phyloP scores from a whole-genome alignment of 768 basidiomycete species.

The Cyclocybe cylindracea region DNA sequence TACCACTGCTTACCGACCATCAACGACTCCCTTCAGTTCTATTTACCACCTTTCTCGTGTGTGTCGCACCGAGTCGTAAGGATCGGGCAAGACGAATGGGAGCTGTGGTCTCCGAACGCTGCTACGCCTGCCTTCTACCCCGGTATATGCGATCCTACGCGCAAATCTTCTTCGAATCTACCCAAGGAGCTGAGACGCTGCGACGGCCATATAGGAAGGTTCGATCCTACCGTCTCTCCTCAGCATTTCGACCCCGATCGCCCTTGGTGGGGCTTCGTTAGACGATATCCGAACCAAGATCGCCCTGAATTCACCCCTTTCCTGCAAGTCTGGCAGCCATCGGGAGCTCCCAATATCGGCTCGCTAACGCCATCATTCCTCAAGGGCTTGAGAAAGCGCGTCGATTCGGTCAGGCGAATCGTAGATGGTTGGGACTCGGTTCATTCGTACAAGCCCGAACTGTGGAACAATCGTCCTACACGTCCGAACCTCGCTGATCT shows the following conservation, averaged over 20 bases:
- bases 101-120: slow-evolving; percentile 8
- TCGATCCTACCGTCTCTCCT: slow-evolving; percentile 11
- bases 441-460: not conserved
- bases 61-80: not conserved
- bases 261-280: slow-evolving; percentile 6
- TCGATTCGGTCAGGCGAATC: not conserved
- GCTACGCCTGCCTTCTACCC: slow-evolving; percentile 7
- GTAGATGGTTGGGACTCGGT: not conserved
- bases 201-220: slow-evolving; percentile 14
- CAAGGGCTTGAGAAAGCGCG: too few relatives aligned
- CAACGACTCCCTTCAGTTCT: not conserved
- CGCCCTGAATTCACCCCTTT: not conserved
- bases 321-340: not conserved
- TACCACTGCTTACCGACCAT: too few relatives aligned
- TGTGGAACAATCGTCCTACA: not conserved
- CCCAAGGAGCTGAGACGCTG: not conserved
- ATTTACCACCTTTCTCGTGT: not conserved
- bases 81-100: not conserved
- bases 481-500: not conserved
- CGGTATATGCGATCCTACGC: not conserved
- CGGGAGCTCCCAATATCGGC: not conserved
- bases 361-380: not conserved
- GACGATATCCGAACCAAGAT: fast-evolving
- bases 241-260: not conserved
- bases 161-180: not conserved